Evolutionary conservation across 2,329 filamentous ascomycete species (phyloP).

Genomic region (Aspergillus terreus): DNA sequence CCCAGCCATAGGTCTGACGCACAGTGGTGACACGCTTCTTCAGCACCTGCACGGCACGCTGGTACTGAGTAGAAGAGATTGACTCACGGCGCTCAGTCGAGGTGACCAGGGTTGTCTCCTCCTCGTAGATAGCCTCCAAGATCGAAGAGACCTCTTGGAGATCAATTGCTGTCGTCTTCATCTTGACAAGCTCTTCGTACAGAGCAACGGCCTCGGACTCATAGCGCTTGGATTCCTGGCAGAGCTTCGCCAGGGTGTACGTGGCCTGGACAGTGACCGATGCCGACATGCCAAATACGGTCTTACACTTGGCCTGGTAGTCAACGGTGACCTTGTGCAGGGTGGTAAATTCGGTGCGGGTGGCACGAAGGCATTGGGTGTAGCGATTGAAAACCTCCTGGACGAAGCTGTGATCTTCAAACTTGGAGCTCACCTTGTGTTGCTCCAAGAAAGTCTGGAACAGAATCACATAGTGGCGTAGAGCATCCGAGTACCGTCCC

Average conservation of each 20-base stretch:
- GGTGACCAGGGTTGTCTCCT: constrained; percentile 26
- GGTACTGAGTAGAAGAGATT: constrained; percentile 26
- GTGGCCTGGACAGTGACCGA: constrained; percentile 37
- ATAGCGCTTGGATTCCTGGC: constrained; percentile 35
- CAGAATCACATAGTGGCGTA: constrained; percentile 31
- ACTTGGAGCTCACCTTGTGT: constrained; percentile 29
- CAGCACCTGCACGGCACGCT: constrained; percentile 28
- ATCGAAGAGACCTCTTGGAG: constrained; percentile 30
- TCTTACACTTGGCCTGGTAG: constrained; percentile 33
- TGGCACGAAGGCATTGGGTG: constrained; percentile 31
- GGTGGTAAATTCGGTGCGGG: constrained; percentile 26
- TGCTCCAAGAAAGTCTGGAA: constrained; percentile 37
- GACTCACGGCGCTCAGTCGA: constrained; percentile 20
- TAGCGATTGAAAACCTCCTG: constrained; percentile 33
- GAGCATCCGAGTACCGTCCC: constrained; percentile 35
- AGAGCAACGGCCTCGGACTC: constrained; percentile 33
- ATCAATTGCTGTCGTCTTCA: constrained; percentile 39
- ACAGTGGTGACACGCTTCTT: constrained; percentile 27
- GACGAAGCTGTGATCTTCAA: constrained; percentile 33
- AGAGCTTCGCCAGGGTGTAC: constrained; percentile 33
- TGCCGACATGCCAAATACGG: constrained; percentile 31
- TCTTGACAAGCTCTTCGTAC: constrained; percentile 37
- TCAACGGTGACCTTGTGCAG: constrained; percentile 34
- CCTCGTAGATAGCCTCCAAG: constrained; percentile 37
- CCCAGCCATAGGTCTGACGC: constrained; percentile 35